Percentiles rank a stretch among this genome's conserved stretches.
Conservation (phyloP, 768 basidiomycete genomes). For the Kwoniella shandongensis region DNA sequence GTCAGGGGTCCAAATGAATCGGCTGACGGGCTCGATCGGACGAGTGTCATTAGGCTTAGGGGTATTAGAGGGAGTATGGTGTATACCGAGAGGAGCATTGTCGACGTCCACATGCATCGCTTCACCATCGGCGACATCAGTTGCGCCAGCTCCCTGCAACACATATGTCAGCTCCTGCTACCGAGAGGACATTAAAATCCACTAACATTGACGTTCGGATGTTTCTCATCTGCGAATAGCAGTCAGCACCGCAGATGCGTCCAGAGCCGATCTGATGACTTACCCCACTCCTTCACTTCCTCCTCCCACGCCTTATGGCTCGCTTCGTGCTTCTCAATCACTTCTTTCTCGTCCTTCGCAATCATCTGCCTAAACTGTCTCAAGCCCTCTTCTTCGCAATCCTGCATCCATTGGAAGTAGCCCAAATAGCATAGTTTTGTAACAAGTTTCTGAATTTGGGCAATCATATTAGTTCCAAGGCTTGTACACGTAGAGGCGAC, state of each 20-base stretch:
- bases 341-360: slow-evolving; percentile 66
- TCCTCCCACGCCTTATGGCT: slow-evolving; percentile 68
- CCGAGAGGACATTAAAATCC: background rate
- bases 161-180: background rate
- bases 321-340: slow-evolving; percentile 74
- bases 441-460: slow-evolving; percentile 73
- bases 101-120: slow-evolving; percentile 20
- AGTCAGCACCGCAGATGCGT: too few species aligned
- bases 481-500: too few species aligned
- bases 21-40: slow-evolving; percentile 35
- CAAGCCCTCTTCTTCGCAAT: slow-evolving; percentile 69
- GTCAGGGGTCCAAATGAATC: slow-evolving; percentile 34
- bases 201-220: slow-evolving; percentile 2
- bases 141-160: background rate
- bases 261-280: slow-evolving; percentile 13
- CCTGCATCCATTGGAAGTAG: slow-evolving; percentile 66
- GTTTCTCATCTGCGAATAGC: slow-evolving; percentile 11
- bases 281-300: slow-evolving; percentile 46
- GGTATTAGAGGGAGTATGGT: background rate
- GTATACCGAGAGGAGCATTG: background rate
- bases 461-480: too few species aligned
- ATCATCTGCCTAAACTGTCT: slow-evolving; percentile 65
- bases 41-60: slow-evolving; percentile 12
- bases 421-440: slow-evolving; percentile 81
- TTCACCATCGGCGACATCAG: background rate